Conservation (phyloP, 768 basidiomycete species). For the Suillus occidentalis region DNA sequence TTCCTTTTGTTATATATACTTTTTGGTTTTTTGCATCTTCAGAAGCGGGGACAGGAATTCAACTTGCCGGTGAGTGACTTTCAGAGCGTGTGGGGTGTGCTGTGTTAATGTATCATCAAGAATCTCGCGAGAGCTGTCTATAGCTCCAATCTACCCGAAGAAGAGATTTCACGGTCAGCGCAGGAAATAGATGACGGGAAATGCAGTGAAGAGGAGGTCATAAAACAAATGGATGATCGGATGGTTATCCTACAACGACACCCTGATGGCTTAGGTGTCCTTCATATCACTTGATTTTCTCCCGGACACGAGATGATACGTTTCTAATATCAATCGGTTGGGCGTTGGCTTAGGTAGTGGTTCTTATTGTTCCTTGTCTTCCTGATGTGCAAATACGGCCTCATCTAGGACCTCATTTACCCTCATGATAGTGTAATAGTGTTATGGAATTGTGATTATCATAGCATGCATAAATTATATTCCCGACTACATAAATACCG, state of each 20-base stretch:
- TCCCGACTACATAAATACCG: neutral
- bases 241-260: slow-evolving; percentile 4
- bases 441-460: neutral
- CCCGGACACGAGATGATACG: neutral
- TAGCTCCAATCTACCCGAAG: slow-evolving; percentile 26
- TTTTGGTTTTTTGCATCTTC: slow-evolving; percentile 21
- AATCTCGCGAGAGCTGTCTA: slow-evolving; percentile 24
- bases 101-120: neutral
- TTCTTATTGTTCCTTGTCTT: no score
- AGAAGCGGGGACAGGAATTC: slow-evolving; percentile 21
- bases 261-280: neutral
- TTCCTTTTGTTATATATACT: slow-evolving; percentile 23
- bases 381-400: no score
- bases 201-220: slow-evolving; percentile 1
- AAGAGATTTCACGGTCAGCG: slow-evolving; percentile 13
- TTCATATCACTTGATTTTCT: neutral
- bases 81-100: neutral
- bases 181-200: neutral
- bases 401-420: no score
- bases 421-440: neutral
- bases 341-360: no score
- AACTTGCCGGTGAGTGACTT: slow-evolving; percentile 13
- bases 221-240: slow-evolving; percentile 11
- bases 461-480: neutral
- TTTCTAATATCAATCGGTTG: neutral